Evolutionary conservation across 2,329 filamentous ascomycete genomes (phyloP), one percentile per base, ranked within the genome.

Genomic region (Aureobasidium subglaciale): DNA sequence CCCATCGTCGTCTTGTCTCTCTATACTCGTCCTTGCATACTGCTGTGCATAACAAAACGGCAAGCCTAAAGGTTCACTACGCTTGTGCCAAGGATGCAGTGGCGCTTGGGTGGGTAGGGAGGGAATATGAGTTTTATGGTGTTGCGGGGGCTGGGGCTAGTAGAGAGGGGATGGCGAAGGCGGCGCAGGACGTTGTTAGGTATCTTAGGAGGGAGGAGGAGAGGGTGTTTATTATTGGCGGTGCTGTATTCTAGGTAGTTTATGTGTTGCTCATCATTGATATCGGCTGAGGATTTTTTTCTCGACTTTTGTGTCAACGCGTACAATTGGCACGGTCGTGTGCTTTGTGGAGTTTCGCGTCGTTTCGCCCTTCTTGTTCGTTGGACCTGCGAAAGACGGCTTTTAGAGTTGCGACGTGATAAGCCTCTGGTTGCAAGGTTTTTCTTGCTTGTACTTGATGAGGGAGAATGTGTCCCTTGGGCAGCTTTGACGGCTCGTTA

Each of bases 121-220:
- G 90, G 0, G 73, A 87, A 1, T 97, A 97, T 65, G 93, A 99
- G 69, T 82, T 99, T 59, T 99, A 96, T 73, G 95, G 90, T 65
- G 85, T 99, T n/a, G 90, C 91, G 16, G 88, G 88, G 0, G 87
- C 88, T 2, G 85, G 72, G 20, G 78, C 78, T 22, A 76, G 75
- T 50, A 71, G 82, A 38, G 78, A 78, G 55, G 82, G 84, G 10
- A 77, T 99, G 64, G 88, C 89, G 9, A 87, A 92, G 68, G 89
- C 87, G 10, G 92, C 91, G 30, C 95, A 93, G 67, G 86, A 87
- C 71, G 83, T 99, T 48, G 85, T 95, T 5, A 88, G 93, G 66
- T 99, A 92, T 91, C 86, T 92, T 1, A 86, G 88, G 67, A 80
- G 85, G 61, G 93, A 99, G 71, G 92, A 97, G 71, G 91, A 97